Percentiles rank a stretch among this genome's conserved stretches.
Conservation (phyloP, 1,284 basidiomycete species). For the Fomitopsis palustris region DNA sequence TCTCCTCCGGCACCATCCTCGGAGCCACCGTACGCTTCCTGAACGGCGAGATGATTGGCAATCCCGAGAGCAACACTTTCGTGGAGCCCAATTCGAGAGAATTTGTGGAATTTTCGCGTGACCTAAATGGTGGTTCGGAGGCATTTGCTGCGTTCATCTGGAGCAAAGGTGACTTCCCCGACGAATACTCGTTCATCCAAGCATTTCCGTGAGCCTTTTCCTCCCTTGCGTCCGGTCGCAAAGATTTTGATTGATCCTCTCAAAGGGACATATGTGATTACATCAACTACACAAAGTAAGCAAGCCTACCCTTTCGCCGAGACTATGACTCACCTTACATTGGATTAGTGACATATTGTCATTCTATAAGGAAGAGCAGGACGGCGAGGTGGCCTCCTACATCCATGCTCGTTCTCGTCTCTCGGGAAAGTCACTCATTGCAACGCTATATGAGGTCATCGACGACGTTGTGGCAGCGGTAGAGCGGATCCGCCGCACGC, state of each 20-base stretch:
- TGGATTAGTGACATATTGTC: constrained; percentile 11
- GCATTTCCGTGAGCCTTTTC: constrained; percentile 11
- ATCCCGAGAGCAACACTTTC: not conserved
- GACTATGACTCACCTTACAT: not conserved
- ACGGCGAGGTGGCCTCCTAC: constrained; percentile 8
- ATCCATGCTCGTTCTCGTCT: constrained; percentile 11
- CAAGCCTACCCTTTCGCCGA: too few species aligned
- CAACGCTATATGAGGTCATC: constrained; percentile 9
- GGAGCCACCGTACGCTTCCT: constrained; percentile 12
- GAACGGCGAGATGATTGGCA: constrained; percentile 13
- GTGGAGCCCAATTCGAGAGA: constrained; percentile 1
- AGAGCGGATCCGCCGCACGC: constrained; percentile 10
- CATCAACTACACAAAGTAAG: constrained; percentile 10
- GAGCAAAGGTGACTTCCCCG: constrained; percentile 13
- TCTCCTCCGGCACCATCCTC: constrained; percentile 10
- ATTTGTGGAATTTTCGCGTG: constrained; percentile 11
- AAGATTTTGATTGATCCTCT: not conserved
- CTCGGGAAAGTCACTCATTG: constrained; percentile 6
- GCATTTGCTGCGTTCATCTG: constrained; percentile 15
- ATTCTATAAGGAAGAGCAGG: constrained; percentile 17
- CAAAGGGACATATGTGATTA: constrained; percentile 10
- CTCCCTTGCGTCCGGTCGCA: not conserved
- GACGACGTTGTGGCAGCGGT: constrained; percentile 11
- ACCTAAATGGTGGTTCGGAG: constrained; percentile 8
- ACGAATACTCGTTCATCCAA: constrained; percentile 10